Evolutionary conservation across 208 protist species (phyloP), one percentile per base, ranked within the genome.

Genomic region (Acanthamoeba culbertsoni): DNA sequence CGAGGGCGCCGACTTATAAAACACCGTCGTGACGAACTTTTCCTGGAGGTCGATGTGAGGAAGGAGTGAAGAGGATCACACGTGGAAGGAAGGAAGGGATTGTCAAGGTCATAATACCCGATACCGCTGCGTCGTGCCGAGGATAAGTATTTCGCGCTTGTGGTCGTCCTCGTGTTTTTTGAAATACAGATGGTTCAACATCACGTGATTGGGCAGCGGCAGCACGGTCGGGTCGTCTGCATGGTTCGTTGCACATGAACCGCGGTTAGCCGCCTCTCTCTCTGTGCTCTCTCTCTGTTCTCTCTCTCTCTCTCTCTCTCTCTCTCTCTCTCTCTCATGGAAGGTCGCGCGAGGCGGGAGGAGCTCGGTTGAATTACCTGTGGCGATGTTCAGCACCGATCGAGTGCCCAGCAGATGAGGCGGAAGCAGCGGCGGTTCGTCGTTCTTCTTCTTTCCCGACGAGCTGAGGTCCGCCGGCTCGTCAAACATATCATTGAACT

Each of bases 121-220:
- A 63, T 95, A 96, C 8, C 95, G 75, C n/a, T 96, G 75, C 5
- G 95, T 95, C 20, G 43, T 88, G 45, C 95, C 93, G 12, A 96
- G 71, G 20, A 96, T 93, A 57, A 94, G 93, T 10, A 95, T 93
- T 42, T 93, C 93, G 20, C 55, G 53, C 82, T 68, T 90, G 82
- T 59, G 35, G 42, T 68, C 82, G 31, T 96, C 95, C 31, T 95
- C 93, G 31, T 59, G 68, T 7, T 95, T 88, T 26, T 53, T 51
- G n/a, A 94, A 94, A 62, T 97, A 97, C 18, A 97, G 86, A 71
- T 97, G 96, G 91, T 96, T 96, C 0, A 97, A 51, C 96, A 97
- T 97, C 18, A 97, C 96, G 86, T 97, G 96, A 62, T 97, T 95
- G 51, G 96, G 96, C 46, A 96, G 75, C 14, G 95, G 95, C 35